These are phyloP conservation scores for Clonostachys rhizophaga DNA, from an alignment of 2,329 filamentous ascomycete species.

Conservation along the genomic window DNA sequence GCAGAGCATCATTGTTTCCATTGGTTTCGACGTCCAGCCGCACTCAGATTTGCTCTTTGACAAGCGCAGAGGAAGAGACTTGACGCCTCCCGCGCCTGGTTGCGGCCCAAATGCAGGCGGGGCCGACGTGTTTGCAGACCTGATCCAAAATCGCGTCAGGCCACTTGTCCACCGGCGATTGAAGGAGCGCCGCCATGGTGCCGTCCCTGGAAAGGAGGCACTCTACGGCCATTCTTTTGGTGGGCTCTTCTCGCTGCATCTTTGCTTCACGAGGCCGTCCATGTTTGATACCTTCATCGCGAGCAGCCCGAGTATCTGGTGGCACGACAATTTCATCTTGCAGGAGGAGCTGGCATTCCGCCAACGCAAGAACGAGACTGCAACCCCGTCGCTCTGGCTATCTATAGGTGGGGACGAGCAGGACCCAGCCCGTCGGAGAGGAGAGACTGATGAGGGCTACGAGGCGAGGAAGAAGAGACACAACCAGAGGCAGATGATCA, in stretches of 20 bases:
- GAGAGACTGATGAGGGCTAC: too few relatives aligned
- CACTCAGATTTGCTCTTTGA: conserved; percentile 17
- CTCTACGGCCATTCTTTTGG: conserved; percentile 45
- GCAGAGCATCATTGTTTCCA: conserved; percentile 19
- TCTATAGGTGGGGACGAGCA: too few relatives aligned
- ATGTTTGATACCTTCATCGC: conserved; percentile 38
- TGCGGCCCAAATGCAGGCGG: conserved; percentile 21
- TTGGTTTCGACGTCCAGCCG: conserved; percentile 17
- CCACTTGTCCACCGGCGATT: conserved; percentile 15
- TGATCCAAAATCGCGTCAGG: conserved; percentile 32
- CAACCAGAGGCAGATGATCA: too few relatives aligned
- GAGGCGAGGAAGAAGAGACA: too few relatives aligned
- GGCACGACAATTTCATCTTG: conserved; percentile 33
- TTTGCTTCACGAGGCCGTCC: conserved; percentile 29
- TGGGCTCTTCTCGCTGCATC: conserved; percentile 39
- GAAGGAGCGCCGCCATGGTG: conserved; percentile 22
- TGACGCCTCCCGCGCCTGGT: conserved; percentile 15
- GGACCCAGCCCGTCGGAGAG: too few relatives aligned
- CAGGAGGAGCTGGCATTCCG: too few relatives aligned
- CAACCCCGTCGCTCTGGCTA: too few relatives aligned
- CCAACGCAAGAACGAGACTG: too few relatives aligned
- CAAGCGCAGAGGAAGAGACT: conserved; percentile 17
- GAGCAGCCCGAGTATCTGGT: conserved; percentile 41
- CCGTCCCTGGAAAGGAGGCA: conserved; percentile 11
- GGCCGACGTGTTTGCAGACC: conserved; percentile 35